phyloP scores from a whole-genome alignment of 2,329 filamentous ascomycete species.

The Davidsoniella australis region DNA sequence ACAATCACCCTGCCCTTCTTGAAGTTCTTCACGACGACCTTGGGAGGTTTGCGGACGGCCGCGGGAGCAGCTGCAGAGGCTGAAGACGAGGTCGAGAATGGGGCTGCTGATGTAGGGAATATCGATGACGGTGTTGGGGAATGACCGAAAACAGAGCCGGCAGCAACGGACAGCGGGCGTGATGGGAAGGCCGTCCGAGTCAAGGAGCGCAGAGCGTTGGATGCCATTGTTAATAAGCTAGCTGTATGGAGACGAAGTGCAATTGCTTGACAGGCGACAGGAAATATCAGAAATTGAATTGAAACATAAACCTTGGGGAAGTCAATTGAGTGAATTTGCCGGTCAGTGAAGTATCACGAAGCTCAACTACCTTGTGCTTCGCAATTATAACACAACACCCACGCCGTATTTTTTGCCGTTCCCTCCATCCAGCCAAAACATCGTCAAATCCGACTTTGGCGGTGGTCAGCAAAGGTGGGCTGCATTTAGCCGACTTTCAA shows the following conservation, averaged over 20 bases:
- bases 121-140: slow-evolving; percentile 16
- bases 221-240: slow-evolving; percentile 20
- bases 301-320: too few relatives aligned
- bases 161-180: slow-evolving; percentile 13
- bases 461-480: neutral
- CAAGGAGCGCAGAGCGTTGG: slow-evolving; percentile 28
- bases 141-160: slow-evolving; percentile 16
- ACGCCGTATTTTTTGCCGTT: neutral
- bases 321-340: too few relatives aligned
- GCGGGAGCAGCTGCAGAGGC: slow-evolving; percentile 17
- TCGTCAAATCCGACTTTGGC: slow-evolving; percentile 2
- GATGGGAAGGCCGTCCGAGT: slow-evolving; percentile 20
- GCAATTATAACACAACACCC: too few relatives aligned
- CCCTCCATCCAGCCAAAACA: neutral
- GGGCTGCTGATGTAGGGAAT: slow-evolving; percentile 17
- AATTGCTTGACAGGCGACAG: neutral
- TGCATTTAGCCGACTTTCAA: neutral
- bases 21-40: slow-evolving; percentile 30
- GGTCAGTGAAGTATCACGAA: too few relatives aligned
- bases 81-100: slow-evolving; percentile 25
- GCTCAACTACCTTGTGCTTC: too few relatives aligned
- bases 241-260: neutral
- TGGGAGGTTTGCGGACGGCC: slow-evolving; percentile 14
- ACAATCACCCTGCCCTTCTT: slow-evolving; percentile 29
- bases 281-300: too few relatives aligned